Percentiles rank a stretch among this genome's conserved stretches.
Evolutionary conservation across 2,329 filamentous ascomycete genomes (phyloP).

Genomic region (Beauveria pseudobassiana): DNA sequence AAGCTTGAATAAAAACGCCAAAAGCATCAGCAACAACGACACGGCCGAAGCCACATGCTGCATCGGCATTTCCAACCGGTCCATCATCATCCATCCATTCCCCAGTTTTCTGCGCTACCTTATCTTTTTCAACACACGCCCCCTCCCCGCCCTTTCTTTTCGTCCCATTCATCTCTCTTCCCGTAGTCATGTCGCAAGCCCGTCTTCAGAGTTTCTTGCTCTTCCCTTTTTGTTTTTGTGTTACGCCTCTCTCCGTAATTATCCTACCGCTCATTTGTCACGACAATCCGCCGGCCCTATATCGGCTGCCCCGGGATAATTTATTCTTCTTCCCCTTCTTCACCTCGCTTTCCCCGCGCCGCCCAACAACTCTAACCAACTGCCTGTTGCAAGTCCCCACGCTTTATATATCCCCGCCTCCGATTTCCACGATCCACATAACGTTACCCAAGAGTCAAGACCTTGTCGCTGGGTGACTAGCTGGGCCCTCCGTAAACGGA

Average conservation of each 20-base stretch:
- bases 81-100: background rate
- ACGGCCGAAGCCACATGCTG: background rate
- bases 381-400: background rate
- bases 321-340: background rate
- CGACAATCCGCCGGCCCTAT: conserved; percentile 12
- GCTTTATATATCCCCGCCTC: background rate
- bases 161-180: background rate
- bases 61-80: conserved; percentile 4
- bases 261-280: conserved; percentile 8
- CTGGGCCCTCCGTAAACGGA: conserved; percentile 9
- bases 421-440: conserved; percentile 2
- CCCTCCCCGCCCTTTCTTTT: background rate
- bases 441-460: background rate
- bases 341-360: background rate
- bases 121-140: conserved; percentile 5
- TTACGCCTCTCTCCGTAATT: conserved; percentile 6
- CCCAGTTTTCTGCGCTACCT: background rate
- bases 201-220: background rate
- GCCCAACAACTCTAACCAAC: background rate
- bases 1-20: no score
- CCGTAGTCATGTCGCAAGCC: background rate
- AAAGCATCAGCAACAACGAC: background rate
- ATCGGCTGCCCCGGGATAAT: background rate
- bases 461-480: background rate
- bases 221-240: background rate